Percentiles rank a stretch among this genome's conserved stretches.
phyloP scores from a whole-genome alignment of 306 rosid genomes.

The Heteromeles arbutifolia region DNA sequence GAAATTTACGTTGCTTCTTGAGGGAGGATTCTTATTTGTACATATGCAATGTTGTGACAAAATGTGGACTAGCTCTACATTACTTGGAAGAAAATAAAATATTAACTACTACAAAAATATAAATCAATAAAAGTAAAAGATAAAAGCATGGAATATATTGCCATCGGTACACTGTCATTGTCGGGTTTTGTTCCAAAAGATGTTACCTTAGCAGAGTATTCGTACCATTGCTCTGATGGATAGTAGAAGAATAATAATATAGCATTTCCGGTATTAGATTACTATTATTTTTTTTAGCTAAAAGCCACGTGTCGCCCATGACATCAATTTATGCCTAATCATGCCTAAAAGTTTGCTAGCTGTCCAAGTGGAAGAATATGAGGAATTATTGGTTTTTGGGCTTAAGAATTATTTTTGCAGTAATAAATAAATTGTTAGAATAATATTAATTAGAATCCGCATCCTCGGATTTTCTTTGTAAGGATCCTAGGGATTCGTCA shows the following conservation, averaged over 20 bases:
- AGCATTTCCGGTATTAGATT: neutral
- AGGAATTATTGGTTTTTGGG: neutral
- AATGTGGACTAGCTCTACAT: neutral
- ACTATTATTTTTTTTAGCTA: too few relatives aligned
- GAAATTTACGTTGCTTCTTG: neutral
- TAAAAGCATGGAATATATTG: too few relatives aligned
- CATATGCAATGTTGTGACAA: neutral
- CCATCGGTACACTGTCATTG: neutral
- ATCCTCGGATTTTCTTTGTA: too few relatives aligned
- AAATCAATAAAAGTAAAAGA: neutral
- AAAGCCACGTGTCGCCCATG: neutral
- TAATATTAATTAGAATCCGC: neutral
- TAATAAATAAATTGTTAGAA: neutral
- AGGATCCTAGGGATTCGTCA: too few relatives aligned
- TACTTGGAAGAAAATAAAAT: neutral
- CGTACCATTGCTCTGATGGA: fast-evolving
- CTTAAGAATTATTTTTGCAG: neutral
- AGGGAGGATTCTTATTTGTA: neutral
- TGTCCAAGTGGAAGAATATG: neutral
- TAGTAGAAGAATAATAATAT: neutral
- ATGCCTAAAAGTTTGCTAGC: neutral
- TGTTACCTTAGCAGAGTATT: fast-evolving
- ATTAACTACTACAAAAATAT: neutral
- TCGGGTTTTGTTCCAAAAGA: neutral
- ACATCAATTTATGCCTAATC: neutral